Base-by-base conservation (phyloP, 176 grass and related monocot genomes). In the Zizania latifolia region DNA sequence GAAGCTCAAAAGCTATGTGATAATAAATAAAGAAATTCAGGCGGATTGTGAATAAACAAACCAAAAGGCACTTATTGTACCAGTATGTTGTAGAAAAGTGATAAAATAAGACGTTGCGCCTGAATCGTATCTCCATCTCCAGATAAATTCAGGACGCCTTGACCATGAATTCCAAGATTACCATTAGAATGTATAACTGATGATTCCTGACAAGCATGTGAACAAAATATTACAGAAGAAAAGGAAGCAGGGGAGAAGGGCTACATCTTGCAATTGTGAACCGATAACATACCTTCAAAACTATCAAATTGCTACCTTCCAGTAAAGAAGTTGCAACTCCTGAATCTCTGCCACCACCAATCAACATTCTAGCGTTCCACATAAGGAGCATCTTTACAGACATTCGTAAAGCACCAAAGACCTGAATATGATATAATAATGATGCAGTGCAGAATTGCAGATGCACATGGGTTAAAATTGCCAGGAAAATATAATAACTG, bases 371-470 rank as follows among this genome's bases (percentile, higher is more conserved):
- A 21, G 94, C 90, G 62, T 98, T 92, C 94, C 84, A 98, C 94
- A 98, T 98, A 76, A 98, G 88, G 43, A 98, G 91, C 94, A 98
- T 94, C 74, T 98, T 98, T 75, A 98, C 91, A 21, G 94, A 98
- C 94, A 98, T 98, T 53, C 94, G 74, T 71, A 98, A 85, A 73
- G 90, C 91, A 70, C 94, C 94, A 78, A 89, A 94, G 29, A 98
- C 91, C 94, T 98, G 38, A 41, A 86, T 45, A 70, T 46, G 72
- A 85, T 81, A 50, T 64, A 58, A 43, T 38, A 70, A 62, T 36
- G n/a, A 26, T 69, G 54, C 11, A 6, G 64, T 68, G 69, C 56
- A 65, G 36, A 86, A n/a, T n/a, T 46, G 56, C 14, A 75, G 17
- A 81, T 26, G 10, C 17, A 82, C n/a, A 10, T 45, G 36, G 65